Conservation (phyloP, 2,329 filamentous ascomycete species). For the Celoporthe dispersa region DNA sequence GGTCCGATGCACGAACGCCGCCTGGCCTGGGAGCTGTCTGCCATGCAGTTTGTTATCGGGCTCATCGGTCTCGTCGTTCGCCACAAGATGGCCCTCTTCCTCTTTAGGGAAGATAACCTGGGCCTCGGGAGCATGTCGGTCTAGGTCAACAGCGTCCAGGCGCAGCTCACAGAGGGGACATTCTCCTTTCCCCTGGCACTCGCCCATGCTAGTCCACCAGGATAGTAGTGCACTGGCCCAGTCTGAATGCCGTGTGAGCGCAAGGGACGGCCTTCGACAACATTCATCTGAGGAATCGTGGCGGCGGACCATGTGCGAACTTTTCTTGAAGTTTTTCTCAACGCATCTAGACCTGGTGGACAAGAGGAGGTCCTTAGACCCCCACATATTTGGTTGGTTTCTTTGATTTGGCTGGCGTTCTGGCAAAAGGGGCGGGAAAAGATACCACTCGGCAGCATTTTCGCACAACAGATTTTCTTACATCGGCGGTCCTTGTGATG, state of each 20-base stretch:
- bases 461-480: background rate
- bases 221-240: background rate
- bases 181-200: background rate
- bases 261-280: background rate
- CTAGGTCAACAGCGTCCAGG: background rate
- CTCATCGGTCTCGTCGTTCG: slow-evolving; percentile 83
- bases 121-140: slow-evolving; percentile 34
- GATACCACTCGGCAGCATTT: slow-evolving; percentile 7
- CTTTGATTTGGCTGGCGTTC: slow-evolving; percentile 9
- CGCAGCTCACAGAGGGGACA: background rate
- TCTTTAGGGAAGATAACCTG: slow-evolving; percentile 90
- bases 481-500: background rate
- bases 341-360: background rate
- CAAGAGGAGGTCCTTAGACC: background rate
- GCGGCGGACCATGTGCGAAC: background rate
- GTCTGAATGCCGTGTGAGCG: background rate
- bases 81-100: slow-evolving; percentile 81
- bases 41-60: slow-evolving; percentile 77
- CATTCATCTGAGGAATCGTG: background rate
- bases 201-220: background rate
- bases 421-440: slow-evolving; percentile 7
- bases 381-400: background rate
- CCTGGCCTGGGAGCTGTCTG: slow-evolving; percentile 77
- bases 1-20: slow-evolving; percentile 88
- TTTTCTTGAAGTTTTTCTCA: background rate